Evolutionary conservation across 495 filamentous ascomycete species (phyloP), one percentile per base, ranked within the genome.

Genomic region (Aspergillus carlsbadensis): DNA sequence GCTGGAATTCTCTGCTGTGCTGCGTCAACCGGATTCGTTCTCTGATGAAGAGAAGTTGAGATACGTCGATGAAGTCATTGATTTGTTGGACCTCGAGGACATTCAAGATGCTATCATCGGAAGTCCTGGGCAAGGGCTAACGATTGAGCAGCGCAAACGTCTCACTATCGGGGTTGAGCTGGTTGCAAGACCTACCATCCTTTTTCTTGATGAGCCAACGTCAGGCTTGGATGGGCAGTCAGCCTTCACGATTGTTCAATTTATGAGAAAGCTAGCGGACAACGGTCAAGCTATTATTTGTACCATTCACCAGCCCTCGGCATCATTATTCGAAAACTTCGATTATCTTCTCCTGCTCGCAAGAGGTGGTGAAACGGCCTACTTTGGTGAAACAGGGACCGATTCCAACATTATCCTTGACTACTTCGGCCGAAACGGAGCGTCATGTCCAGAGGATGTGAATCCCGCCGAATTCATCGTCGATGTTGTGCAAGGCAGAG

Each of bases 231-330:
- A 88, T 62, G 82, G 83, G 0, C 85, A 84, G 10, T 77, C 80
- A 33, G 84, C 84, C 10, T 82, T 76, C 18, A 83, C 79, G 17
- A 84, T 86, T 55, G 80, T 87, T 17, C 86, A 87, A 35, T 96
- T 94, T 76, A 68, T 96, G 43, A 84, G 87, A 52, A 95, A 94
- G 70, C 81, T 96, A 3, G 87, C 91, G 2, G 83, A 83, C 14
- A 82, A 87, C 15, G 92, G 92, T 2, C 92, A 96, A 61, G 90
- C 91, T 29, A 91, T 96, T 61, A 75, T 95, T 22, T 71, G 90
- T 74, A 96, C 91, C 2, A 96, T 96, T 64, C 92, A 96, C 66
- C 92, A 96, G 65, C 92, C 91, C 14, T 91, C 91, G 66, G 87
- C 90, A 2, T 72, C 75, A 1, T 52, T 83, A 1, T 80, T 83